Evolutionary conservation across 2,329 filamentous ascomycete genomes (phyloP), one percentile per base, ranked within the genome.

Genomic region (Cladophialophora psammophila): DNA sequence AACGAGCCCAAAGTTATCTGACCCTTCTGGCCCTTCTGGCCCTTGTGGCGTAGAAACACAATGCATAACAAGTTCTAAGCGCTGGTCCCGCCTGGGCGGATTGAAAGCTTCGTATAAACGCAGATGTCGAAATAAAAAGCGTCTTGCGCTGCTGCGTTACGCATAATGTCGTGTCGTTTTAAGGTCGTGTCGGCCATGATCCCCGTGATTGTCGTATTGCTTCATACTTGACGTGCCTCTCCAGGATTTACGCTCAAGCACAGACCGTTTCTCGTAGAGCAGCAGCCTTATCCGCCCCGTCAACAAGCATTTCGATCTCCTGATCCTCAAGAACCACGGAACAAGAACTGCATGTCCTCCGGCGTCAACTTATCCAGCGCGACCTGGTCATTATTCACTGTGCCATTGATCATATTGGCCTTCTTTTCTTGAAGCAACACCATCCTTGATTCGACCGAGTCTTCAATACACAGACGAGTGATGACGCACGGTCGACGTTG

Each of bases 391-490:
- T 92, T 91, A 78, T 98, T 97, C 78, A 99, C 94, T 0, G 95
- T 99, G 34, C 93, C 94, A 73, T 94, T 92, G 76, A 99, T 99
- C 92, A 99, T 94, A 76, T 91, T 94, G 0, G 94, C 93, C 82
- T 99, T 99, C 87, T 99, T 99, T 82, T 99, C 95, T 78, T 99
- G 95, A 32, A 99, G 86, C 72, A 95, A 84, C 2, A 99, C 93
- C 86, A 99, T 99, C 54, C 95, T 88, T 66, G 91, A 95, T 81
- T 99, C 95, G 34, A 99, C 94, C 0, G 92, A 96, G 77, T 99
- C 95, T 77, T 99, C 94, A 69, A 99, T 97, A 76, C 93, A 96
- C 10, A 99, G 87, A 34, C 95, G 89, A 1, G 94, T 98, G 74
- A 99, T 96, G 40, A 92, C 92, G 77, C 95, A 98, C 34, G 94